Evolutionary conservation across 2,329 filamentous ascomycete species (phyloP).

Genomic region (Aspergillus jensenii): DNA sequence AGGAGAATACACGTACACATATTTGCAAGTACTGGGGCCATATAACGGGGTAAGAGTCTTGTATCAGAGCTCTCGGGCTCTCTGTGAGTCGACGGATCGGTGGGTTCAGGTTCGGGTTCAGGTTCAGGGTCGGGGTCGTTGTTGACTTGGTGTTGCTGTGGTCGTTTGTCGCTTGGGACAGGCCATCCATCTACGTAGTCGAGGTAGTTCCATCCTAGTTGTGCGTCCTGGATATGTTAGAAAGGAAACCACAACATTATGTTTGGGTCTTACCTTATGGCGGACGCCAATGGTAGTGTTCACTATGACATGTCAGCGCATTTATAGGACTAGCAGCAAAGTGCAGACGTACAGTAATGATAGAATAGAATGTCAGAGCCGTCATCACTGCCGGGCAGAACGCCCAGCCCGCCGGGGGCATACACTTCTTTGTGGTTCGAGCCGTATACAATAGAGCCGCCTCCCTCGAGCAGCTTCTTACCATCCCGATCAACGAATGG

Average conservation of each 20-base stretch:
- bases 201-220: conserved; percentile 40
- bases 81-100: neutral
- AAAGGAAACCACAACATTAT: neutral
- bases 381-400: conserved; percentile 26
- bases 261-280: conserved; percentile 21
- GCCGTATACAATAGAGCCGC: conserved; percentile 36
- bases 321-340: neutral
- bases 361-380: conserved; percentile 39
- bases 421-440: conserved; percentile 41
- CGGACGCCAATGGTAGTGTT: conserved; percentile 33
- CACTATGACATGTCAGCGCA: conserved; percentile 18
- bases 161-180: conserved; percentile 18
- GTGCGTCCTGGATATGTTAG: conserved; percentile 29
- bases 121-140: too few relatives aligned
- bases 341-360: conserved; percentile 33
- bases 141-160: too few relatives aligned
- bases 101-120: too few relatives aligned
- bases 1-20: conserved; percentile 20
- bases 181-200: conserved; percentile 41
- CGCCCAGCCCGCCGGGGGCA: conserved; percentile 39
- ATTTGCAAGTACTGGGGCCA: conserved; percentile 5
- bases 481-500: conserved; percentile 36
- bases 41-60: neutral
- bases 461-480: conserved; percentile 27
- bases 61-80: conserved; percentile 7